Base-by-base conservation (phyloP, 805 yeast species). In the Spathaspora gorwiae region DNA sequence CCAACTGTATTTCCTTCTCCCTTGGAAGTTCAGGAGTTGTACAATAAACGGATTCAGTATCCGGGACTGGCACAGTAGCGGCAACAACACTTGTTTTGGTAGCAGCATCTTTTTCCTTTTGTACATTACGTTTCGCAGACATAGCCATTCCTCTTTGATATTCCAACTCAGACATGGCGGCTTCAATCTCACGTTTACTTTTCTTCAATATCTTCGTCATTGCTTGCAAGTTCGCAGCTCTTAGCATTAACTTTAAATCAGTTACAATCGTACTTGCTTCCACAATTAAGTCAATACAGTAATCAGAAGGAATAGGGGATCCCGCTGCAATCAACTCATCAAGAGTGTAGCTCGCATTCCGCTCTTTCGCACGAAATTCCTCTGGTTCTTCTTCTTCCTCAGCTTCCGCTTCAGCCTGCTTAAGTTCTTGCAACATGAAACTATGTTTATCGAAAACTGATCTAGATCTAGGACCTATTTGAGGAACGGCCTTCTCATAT, bases 251-350 rank as follows among this genome's bases (percentile, higher is more conserved):
- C 53, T 82, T 81, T 64, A 81, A 68, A 55, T 86, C 92, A 48
- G 81, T 76, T 0, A 79, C 79, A 37, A 83, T 59, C 0, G 81
- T 78, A 0, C 84, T 81, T 5, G 79, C 66, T 51, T 86, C 87
- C 54, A 78, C 79, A 37, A 85, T 75, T 39, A 80, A 59, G 47
- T 81, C 83, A 36, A 86, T 69, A 6, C 80, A 67, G 37, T 67
- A 63, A 47, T 78, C 82, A 11, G 76, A 68, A 5, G 89, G 82
- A 11, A 79, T 71, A 2, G 79, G 75, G 0, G 84, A 68, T 43
- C 72, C 67, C 2, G 83, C 78, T 0, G 81, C 72, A 0, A 83
- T 78, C 45, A 83, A 56, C 39, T 74, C 76, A 53, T 80, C 87
- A 38, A 84, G 63, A 1, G 85, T 79, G 7, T 81, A 42, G 11